These are phyloP conservation scores for Boletus sp. DNA, from an alignment of 768 basidiomycete species.

Conservation along the genomic window DNA sequence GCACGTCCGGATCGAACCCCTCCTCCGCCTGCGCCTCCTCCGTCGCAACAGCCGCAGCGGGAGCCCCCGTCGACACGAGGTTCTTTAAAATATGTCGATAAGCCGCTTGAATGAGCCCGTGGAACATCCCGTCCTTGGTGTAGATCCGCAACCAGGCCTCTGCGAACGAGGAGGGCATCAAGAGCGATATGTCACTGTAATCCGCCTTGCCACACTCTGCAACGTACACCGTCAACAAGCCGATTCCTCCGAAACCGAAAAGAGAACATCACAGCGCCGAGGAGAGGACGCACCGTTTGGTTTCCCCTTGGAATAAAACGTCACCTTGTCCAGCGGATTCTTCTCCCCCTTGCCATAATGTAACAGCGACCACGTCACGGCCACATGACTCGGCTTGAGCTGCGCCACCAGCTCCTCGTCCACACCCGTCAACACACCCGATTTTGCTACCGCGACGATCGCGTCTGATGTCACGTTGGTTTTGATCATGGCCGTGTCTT, in stretches of 20 bases:
- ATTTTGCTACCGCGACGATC: conserved; percentile 44
- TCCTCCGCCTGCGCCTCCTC: conserved; percentile 3
- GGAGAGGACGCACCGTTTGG: conserved; percentile 45
- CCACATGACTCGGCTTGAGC: conserved; percentile 49
- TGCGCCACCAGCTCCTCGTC: conserved; percentile 30
- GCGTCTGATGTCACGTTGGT: conserved; percentile 34
- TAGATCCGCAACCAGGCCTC: conserved; percentile 70
- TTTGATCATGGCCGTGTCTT: conserved; percentile 25
- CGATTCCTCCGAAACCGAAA: background rate
- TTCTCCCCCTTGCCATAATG: conserved; percentile 74
- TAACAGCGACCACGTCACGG: conserved; percentile 61
- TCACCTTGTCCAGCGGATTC: conserved; percentile 66
- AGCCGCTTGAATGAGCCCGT: conserved; percentile 64
- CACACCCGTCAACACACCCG: conserved; percentile 22
- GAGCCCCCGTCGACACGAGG: conserved; percentile 11
- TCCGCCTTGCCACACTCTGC: conserved; percentile 44
- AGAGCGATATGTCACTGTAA: conserved; percentile 57
- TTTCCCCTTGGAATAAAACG: conserved; percentile 69
- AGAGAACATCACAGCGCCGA: background rate
- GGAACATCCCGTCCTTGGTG: conserved; percentile 56
- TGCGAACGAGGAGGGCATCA: conserved; percentile 63
- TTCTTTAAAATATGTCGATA: conserved; percentile 46
- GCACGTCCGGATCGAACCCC: conserved; percentile 11
- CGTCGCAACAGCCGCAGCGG: background rate
- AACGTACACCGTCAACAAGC: background rate